These are phyloP conservation scores for Cucurbita moschata DNA, from an alignment of 306 rosid species.

Conservation along the genomic window DNA sequence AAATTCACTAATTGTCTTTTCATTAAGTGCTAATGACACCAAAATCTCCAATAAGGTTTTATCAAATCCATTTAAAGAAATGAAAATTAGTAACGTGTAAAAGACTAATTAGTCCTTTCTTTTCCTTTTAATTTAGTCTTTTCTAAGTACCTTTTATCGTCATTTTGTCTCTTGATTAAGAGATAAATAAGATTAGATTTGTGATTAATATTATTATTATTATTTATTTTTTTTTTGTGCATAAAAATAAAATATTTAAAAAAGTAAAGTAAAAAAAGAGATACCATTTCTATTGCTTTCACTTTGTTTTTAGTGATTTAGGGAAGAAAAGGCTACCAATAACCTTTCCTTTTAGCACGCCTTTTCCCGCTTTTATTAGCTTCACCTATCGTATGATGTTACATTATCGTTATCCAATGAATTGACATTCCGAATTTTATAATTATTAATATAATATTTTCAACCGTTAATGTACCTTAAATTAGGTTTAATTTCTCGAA, in stretches of 20 bases:
- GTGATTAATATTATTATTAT: background rate
- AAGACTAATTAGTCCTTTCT: background rate
- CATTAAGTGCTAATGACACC: background rate
- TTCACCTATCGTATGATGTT: background rate
- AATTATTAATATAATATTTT: background rate
- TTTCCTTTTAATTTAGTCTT: background rate
- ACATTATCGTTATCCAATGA: constrained; percentile 5
- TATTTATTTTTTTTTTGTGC: background rate
- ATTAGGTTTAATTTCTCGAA: background rate
- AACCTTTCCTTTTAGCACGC: background rate
- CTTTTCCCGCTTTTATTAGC: background rate
- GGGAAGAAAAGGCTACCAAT: background rate
- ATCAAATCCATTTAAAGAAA: background rate
- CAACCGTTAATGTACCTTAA: background rate
- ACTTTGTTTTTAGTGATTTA: background rate
- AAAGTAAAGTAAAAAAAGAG: background rate
- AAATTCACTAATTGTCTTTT: background rate
- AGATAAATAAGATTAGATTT: background rate
- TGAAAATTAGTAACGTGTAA: background rate
- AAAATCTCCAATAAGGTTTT: background rate
- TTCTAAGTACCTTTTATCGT: background rate
- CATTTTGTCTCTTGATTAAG: constrained; percentile 2
- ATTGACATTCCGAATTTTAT: background rate
- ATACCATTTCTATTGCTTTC: background rate
- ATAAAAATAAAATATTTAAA: background rate